Evolutionary conservation across 345 rosid genomes (phyloP).

Genomic region (Acer saccharum): DNA sequence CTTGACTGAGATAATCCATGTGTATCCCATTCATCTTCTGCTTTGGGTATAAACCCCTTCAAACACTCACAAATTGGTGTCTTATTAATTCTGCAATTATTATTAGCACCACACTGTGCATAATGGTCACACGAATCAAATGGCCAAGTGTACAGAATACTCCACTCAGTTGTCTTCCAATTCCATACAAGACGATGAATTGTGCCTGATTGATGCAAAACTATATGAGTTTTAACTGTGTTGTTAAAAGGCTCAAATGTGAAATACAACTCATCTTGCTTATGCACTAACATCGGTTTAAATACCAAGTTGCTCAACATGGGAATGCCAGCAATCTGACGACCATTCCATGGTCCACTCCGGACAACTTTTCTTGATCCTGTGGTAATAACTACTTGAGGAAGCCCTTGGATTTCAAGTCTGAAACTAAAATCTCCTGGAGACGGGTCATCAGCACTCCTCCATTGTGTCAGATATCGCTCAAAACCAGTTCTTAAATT

Average conservation of each 20-base stretch:
- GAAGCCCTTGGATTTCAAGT: constrained; percentile 20
- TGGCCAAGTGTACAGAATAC: constrained; percentile 11
- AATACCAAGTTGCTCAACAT: neutral
- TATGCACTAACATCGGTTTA: constrained; percentile 6
- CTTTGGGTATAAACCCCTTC: constrained; percentile 17
- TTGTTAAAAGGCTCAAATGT: constrained; percentile 18
- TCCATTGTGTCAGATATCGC: constrained; percentile 30
- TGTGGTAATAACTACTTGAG: constrained; percentile 17
- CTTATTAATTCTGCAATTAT: constrained; percentile 6
- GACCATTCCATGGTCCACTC: constrained; percentile 16
- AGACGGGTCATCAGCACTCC: constrained; percentile 26
- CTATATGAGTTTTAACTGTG: constrained; percentile 21
- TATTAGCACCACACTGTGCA: constrained; percentile 29
- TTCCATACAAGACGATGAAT: constrained; percentile 28
- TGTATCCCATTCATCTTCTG: neutral
- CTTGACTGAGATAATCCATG: neutral
- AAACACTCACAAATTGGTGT: constrained; percentile 14
- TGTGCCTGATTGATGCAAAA: constrained; percentile 10
- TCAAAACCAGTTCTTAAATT: constrained; percentile 13
- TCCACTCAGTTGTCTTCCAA: neutral
- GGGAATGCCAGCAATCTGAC: constrained; percentile 16
- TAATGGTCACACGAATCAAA: constrained; percentile 31
- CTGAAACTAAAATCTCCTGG: constrained; percentile 20
- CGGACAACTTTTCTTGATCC: neutral
- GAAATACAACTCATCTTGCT: constrained; percentile 18